Base-by-base conservation (phyloP, 164 flowering plant genomes). In the Aristolochia fimbriata region DNA sequence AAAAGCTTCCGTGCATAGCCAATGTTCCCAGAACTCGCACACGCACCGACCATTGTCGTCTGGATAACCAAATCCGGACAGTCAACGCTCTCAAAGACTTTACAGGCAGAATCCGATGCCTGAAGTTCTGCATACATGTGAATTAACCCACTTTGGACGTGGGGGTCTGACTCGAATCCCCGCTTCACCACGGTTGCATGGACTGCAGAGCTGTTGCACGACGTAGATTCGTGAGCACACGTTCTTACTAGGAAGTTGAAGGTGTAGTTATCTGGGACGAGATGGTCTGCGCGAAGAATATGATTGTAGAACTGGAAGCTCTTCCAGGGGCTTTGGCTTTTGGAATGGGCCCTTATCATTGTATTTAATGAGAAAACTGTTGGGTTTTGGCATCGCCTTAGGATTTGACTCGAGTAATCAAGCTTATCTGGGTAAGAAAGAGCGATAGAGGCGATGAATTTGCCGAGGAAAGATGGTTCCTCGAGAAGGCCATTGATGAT, bases 291-390 rank as follows among this genome's bases (percentile, higher is more conserved):
- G 6, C 30, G 70, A 17, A 74, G 71, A 47, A 77, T 75, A 47
- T 49, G 69, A 19, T 46, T 58, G 56, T 73, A 80, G 53, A 71
- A 74, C 1, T 69, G 70, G 60, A 80, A 77, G 68, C 78, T 58
- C 22, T 46, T 58, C 0, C 66, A 57, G 24, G 83, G 86, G 43
- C 60, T 58, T 2, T 74, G 47, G 79, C 79, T 70, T 47, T 69
- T 79, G 60, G 77, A 81, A 55, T 81, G 61, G 31, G 80, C 80
- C 68, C 83, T 76, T 61, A 79, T 79, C 77, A 81, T 64, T 71
- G 81, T 69, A 57, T 81, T 79, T 12, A 81, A 51, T 24, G 83
- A 43, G 59, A 74, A 72, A 31, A 77, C 65, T 10, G 75, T 79
- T 15, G 81, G 83, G 57, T 60, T 51, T 57, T 65, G 24, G 24